Conservation (phyloP, 179 eudicot genomes). For the Heliamphora pulchella region DNA sequence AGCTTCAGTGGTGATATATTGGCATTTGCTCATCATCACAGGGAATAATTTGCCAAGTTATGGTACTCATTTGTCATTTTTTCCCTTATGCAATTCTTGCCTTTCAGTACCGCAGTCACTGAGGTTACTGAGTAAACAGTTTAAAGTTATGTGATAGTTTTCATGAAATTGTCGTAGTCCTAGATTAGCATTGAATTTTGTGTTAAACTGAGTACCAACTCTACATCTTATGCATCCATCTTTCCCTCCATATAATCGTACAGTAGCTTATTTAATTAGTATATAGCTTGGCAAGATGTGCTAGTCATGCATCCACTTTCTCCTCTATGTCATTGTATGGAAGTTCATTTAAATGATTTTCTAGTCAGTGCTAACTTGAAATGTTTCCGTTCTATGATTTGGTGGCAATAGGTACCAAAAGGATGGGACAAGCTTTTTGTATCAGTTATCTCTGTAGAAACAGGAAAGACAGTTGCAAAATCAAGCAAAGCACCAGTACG, state of each 20-base stretch:
- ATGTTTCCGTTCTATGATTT: slow-evolving; percentile 9
- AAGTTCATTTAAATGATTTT: too few relatives aligned
- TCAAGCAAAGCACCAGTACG: slow-evolving; percentile 55
- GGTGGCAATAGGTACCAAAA: slow-evolving; percentile 63
- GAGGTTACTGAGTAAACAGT: not conserved
- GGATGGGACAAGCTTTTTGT: slow-evolving; percentile 93
- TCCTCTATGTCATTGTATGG: too few relatives aligned
- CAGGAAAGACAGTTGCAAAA: slow-evolving; percentile 71
- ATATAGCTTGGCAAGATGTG: too few relatives aligned
- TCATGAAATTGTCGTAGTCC: slow-evolving; percentile 3
- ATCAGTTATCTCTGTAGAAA: slow-evolving; percentile 52
- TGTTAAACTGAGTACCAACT: not conserved
- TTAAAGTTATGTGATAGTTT: not conserved
- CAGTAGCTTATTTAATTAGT: not conserved
- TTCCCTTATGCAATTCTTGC: not conserved
- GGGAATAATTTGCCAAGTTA: not conserved
- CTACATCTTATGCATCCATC: not conserved
- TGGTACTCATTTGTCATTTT: not conserved
- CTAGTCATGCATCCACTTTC: too few relatives aligned
- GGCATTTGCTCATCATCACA: not conserved
- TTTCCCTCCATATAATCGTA: not conserved
- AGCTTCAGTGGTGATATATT: not conserved
- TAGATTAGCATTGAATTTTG: slow-evolving; percentile 1
- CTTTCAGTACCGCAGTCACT: not conserved
- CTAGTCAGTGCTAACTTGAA: not conserved